Evolutionary conservation across 1,139 yeast species (phyloP), one percentile per base, ranked within the genome.

Genomic region (Blastobotrys illinoisensis): DNA sequence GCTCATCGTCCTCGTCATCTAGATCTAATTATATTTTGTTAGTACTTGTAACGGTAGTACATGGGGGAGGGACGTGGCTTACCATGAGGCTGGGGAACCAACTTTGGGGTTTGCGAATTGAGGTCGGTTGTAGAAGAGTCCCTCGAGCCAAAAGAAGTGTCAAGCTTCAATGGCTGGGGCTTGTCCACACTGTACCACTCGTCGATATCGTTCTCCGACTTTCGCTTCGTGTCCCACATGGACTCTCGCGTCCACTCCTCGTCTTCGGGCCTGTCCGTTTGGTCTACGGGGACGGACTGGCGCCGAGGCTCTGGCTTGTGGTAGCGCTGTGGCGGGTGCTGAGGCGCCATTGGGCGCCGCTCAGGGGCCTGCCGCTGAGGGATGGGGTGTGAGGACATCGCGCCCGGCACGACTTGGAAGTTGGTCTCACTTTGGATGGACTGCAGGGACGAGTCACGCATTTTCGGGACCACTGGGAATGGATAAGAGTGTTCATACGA

Each of bases 231-330:
- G 21, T 52, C 49, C 54, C 54, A 52, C 49, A 52, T 48, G 14
- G 32, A 21, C 40, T 52, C 54, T 24, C 54, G 14, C 11, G 54
- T 52, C 54, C 54, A 52, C 23, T 52, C 54, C 14, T 44, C 46
- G 16, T 44, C 46, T 1, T 11, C 46, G 14, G 21, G 46, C 44
- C n/a, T 18, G 18, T n/a, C 7, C n/a, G 51, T 36, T 20, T 54
- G 48, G 46, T 53, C 49, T 7, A 46, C 53, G 3, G 58, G 58
- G 7, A 55, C 58, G 14, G 58, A 55, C 46, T 55, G 58, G 13
- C 56, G 54, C 23, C 58, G 50, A 20, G 45, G 54, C 9, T 51
- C 51, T 13, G 45, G 32, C 28, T 51, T 44, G 48, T 55, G 50
- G 32, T 55, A 55, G 23, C 57, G 26, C n/a, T 54, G 47, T 5